Conservation (phyloP, 768 basidiomycete species). For the Pleurotus sapidus region DNA sequence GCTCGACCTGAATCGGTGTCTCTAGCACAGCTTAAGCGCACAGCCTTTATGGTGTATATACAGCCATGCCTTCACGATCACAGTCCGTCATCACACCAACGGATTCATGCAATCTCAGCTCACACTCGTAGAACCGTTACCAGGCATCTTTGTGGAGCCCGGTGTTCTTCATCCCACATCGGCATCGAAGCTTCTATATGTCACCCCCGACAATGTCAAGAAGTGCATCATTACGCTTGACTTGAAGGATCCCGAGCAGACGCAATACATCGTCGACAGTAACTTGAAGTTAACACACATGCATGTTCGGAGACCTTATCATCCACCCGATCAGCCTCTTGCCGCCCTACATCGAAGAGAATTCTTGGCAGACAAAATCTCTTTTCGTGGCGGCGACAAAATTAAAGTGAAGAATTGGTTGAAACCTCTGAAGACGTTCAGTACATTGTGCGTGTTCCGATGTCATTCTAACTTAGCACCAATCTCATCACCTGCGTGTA, state of each 20-base stretch:
- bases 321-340: constrained; percentile 9
- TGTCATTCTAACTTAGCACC: neutral
- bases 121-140: constrained; percentile 11
- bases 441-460: constrained; percentile 15
- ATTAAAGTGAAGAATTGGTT: constrained; percentile 19
- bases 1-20: too few relatives aligned
- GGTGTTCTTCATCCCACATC: neutral
- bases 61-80: too few relatives aligned
- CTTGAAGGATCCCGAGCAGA: neutral
- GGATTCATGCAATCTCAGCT: constrained; percentile 8
- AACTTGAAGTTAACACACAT: neutral
- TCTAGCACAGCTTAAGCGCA: too few relatives aligned
- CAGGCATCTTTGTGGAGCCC: constrained; percentile 2
- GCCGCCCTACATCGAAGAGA: constrained; percentile 16
- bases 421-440: constrained; percentile 15
- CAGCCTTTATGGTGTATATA: too few relatives aligned
- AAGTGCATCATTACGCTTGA: constrained; percentile 4
- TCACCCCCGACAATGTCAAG: constrained; percentile 14
- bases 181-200: neutral
- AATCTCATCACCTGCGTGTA: neutral
- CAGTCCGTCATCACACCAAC: too few relatives aligned
- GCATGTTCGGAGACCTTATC: neutral
- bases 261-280: constrained; percentile 5
- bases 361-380: constrained; percentile 20
- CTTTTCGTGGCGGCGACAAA: constrained; percentile 16